Percentiles rank a stretch among this genome's conserved stretches.
Evolutionary conservation across 768 basidiomycete genomes (phyloP).

Genomic region (Hortiboletus campestris): DNA sequence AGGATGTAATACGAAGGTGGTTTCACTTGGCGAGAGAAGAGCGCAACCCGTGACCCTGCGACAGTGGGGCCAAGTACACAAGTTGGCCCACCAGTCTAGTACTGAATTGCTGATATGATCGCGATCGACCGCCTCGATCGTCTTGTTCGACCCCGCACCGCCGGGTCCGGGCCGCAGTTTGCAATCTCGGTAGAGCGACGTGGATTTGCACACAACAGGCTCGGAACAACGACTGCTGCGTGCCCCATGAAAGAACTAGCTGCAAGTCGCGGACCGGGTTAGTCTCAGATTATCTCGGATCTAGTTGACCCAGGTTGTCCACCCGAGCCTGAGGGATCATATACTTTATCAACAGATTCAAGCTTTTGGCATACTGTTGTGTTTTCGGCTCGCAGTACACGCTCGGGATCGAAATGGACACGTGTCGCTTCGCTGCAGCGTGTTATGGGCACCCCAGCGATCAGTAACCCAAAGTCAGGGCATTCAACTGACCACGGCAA

Average conservation of each 20-base stretch:
- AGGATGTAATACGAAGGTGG: too few species aligned
- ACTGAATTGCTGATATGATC: neutral
- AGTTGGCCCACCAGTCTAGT: too few species aligned
- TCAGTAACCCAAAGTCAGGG: neutral
- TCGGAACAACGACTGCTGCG: neutral
- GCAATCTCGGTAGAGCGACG: neutral
- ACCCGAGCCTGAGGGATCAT: too few species aligned
- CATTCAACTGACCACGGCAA: constrained; percentile 3
- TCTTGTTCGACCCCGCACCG: neutral
- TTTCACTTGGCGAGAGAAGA: neutral
- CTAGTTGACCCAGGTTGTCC: neutral
- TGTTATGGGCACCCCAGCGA: neutral
- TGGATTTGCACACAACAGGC: neutral
- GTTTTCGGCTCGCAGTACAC: neutral
- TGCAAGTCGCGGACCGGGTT: too few species aligned
- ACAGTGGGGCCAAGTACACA: too few species aligned
- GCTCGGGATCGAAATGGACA: neutral
- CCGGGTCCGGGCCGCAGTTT: neutral
- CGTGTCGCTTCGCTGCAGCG: neutral
- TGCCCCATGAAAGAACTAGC: neutral
- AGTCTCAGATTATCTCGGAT: neutral
- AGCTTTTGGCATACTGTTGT: neutral
- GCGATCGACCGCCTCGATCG: constrained; percentile 6
- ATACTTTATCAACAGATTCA: neutral
- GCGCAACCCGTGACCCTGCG: too few species aligned